phyloP scores from a whole-genome alignment of 257 asterid genomes.

The Solanum corneliomulleri region DNA sequence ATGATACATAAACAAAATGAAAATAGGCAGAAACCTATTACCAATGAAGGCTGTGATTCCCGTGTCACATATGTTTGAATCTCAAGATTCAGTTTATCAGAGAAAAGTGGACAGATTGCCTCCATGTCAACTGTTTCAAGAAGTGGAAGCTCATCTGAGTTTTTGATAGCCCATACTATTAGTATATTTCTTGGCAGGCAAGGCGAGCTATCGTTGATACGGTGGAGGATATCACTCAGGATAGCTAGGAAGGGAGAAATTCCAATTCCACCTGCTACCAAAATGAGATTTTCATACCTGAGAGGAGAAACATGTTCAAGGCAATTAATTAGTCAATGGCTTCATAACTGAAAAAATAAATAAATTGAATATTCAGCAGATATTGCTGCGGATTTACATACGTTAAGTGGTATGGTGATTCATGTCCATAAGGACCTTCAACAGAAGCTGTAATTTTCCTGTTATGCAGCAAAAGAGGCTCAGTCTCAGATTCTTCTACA shows the following conservation, averaged over 20 bases:
- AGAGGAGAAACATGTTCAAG: not conserved
- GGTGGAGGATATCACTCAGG: constrained; percentile 68
- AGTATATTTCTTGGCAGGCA: constrained; percentile 54
- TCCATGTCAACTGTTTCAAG: constrained; percentile 56
- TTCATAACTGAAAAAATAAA: not conserved
- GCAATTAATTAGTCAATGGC: not conserved
- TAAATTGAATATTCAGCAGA: not conserved
- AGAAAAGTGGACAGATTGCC: constrained; percentile 42
- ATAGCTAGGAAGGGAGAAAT: constrained; percentile 81
- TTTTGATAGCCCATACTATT: constrained; percentile 73
- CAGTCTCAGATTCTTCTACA: constrained; percentile 6
- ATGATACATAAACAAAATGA: not conserved
- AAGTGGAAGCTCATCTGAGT: constrained; percentile 69
- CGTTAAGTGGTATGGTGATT: constrained; percentile 67
- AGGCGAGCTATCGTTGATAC: constrained; percentile 36
- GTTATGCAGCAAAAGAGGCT: constrained; percentile 10
- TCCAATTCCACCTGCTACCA: constrained; percentile 93
- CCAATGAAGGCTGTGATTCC: constrained; percentile 68
- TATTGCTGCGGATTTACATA: constrained; percentile 3
- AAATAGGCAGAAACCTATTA: not conserved
- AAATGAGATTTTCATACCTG: constrained; percentile 72
- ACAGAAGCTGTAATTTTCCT: constrained; percentile 43
- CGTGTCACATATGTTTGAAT: constrained; percentile 75
- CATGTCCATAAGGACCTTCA: constrained; percentile 95
- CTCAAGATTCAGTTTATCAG: constrained; percentile 46